Percentiles rank a stretch among this genome's conserved stretches.
phyloP scores from a whole-genome alignment of 2,329 filamentous ascomycete genomes.

The Aureobasidium leucospermi region DNA sequence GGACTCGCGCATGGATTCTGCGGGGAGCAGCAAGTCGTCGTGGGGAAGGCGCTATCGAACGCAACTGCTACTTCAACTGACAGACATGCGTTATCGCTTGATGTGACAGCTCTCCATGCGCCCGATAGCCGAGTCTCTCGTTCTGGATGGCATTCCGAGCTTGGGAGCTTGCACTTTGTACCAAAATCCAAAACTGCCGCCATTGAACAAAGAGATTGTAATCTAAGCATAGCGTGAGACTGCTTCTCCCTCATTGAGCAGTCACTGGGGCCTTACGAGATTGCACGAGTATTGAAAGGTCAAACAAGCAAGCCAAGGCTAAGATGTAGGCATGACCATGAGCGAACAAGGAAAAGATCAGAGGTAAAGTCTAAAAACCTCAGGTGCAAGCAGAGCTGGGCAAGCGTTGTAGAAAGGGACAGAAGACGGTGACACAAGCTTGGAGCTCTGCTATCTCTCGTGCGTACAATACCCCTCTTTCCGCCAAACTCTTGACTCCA shows the following conservation, averaged over 20 bases:
- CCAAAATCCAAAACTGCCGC: neutral
- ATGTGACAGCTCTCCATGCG: neutral
- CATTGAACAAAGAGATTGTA: neutral
- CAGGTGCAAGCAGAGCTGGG: neutral
- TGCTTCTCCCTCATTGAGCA: too few species aligned
- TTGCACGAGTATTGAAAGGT: neutral
- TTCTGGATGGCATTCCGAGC: neutral
- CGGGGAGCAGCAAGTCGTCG: neutral
- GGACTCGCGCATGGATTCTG: neutral
- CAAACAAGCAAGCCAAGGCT: neutral
- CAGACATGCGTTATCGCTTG: too few species aligned
- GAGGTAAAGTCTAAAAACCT: neutral
- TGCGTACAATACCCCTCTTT: constrained; percentile 7
- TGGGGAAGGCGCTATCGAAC: neutral
- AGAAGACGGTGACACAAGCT: constrained; percentile 6
- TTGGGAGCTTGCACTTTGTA: neutral
- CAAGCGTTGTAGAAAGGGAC: neutral
- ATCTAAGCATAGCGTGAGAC: neutral
- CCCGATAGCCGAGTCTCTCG: neutral
- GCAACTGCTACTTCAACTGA: neutral
- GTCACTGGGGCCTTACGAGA: too few species aligned
- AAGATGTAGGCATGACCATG: neutral
- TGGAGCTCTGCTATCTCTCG: neutral
- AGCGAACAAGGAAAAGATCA: neutral
- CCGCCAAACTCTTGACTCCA: neutral